Percentiles rank a stretch among this genome's conserved stretches.
Conservation (phyloP, 176 grass and related monocot genomes). For the Leersia perrieri region DNA sequence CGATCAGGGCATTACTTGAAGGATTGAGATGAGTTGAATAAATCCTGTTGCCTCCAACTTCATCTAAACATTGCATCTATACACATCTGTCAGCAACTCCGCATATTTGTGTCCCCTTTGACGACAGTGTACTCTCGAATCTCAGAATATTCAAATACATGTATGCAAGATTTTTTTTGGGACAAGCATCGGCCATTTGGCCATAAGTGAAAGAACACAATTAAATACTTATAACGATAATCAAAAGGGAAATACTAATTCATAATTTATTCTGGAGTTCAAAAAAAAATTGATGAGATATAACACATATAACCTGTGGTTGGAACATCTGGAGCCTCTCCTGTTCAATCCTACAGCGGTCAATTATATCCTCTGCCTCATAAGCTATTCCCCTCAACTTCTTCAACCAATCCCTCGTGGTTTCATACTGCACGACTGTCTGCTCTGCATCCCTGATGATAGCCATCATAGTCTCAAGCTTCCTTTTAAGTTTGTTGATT, state of each 20-base stretch:
- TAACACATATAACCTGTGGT: constrained; percentile 21
- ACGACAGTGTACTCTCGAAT: background rate
- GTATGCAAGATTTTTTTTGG: background rate
- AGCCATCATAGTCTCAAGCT: constrained; percentile 21
- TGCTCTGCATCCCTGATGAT: constrained; percentile 35
- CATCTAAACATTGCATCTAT: background rate
- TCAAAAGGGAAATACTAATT: background rate
- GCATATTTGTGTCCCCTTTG: background rate
- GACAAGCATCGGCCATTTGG: background rate
- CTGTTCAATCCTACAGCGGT: constrained; percentile 34
- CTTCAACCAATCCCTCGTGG: constrained; percentile 38
- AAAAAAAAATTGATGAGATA: background rate
- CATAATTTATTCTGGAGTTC: background rate
- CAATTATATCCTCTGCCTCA: constrained; percentile 42
- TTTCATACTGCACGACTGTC: constrained; percentile 30
- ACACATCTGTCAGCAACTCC: background rate
- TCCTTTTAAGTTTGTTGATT: constrained; percentile 27
- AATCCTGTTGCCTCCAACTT: background rate
- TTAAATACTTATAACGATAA: background rate
- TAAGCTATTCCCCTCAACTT: constrained; percentile 26
- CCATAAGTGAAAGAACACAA: background rate
- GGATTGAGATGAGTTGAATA: background rate
- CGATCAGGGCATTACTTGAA: background rate
- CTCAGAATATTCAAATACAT: background rate
- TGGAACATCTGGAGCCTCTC: constrained; percentile 9